A percentile compares a stretch with the other conserved stretches of the same genome.
phyloP scores from a whole-genome alignment of 2,329 filamentous ascomycete genomes.

The Gnomoniopsis sp. region DNA sequence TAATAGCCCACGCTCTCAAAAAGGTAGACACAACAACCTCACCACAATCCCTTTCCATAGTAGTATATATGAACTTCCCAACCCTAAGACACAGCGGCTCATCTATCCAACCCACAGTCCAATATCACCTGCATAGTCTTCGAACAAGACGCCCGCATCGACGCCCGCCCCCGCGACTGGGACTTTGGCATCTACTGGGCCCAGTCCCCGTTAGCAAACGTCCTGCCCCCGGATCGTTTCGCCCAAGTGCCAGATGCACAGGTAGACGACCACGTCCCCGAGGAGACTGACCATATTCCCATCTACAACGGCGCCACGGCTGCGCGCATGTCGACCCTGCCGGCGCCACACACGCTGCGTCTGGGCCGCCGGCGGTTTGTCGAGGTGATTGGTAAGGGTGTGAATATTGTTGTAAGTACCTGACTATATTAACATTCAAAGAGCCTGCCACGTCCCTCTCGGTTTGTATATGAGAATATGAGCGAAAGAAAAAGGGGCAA shows the following conservation, averaged over 20 bases:
- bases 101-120: too few species aligned
- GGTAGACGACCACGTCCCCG: conserved; percentile 24
- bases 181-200: conserved; percentile 32
- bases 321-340: conserved; percentile 23
- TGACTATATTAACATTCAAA: too few species aligned
- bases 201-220: conserved; percentile 27
- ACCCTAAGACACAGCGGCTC: too few species aligned
- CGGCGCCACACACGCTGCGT: conserved; percentile 26
- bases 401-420: conserved; percentile 26
- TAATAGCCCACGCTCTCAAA: neutral
- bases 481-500: too few species aligned
- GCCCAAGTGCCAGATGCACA: conserved; percentile 23
- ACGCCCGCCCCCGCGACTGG: conserved; percentile 28
- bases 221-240: conserved; percentile 24
- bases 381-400: conserved; percentile 23
- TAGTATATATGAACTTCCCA: too few species aligned
- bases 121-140: conserved; percentile 28
- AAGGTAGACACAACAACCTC: neutral
- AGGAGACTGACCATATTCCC: conserved; percentile 22
- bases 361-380: conserved; percentile 26
- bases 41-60: neutral
- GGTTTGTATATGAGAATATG: too few species aligned
- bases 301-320: conserved; percentile 25
- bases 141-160: conserved; percentile 26
- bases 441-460: too few species aligned